These are phyloP conservation scores for Rutstroemia sp. DNA, from an alignment of 2,329 filamentous ascomycete species.

Conservation along the genomic window DNA sequence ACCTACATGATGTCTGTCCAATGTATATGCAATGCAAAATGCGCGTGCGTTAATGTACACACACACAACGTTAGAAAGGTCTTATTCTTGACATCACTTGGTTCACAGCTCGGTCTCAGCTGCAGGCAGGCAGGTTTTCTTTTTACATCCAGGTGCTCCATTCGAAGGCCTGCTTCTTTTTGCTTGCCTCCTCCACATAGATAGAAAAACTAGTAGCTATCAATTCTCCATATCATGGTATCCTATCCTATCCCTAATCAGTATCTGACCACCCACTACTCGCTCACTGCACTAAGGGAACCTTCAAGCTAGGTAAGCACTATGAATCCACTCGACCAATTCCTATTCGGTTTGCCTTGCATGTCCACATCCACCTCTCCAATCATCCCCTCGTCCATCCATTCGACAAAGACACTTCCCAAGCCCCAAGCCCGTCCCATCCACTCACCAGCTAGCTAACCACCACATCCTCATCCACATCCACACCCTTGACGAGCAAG, in stretches of 20 bases:
- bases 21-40: neutral
- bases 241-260: neutral
- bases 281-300: neutral
- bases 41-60: neutral
- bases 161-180: neutral
- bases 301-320: constrained; percentile 5
- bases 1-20: neutral
- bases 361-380: neutral
- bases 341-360: neutral
- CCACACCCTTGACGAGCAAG: too few species aligned
- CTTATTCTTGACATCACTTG: neutral
- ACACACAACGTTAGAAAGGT: neutral
- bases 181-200: neutral
- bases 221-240: too few species aligned
- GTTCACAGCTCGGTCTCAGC: neutral
- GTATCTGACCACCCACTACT: neutral
- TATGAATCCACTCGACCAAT: neutral
- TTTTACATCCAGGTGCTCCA: too few species aligned
- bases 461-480: too few species aligned
- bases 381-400: neutral
- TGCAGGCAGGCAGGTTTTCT: neutral
- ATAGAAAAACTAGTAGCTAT: neutral
- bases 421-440: neutral
- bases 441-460: too few species aligned
- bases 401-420: neutral